Percentiles rank a stretch among this genome's conserved stretches.
Conservation (phyloP, 78 protist species). For the Dictyostelium discoideum region DNA sequence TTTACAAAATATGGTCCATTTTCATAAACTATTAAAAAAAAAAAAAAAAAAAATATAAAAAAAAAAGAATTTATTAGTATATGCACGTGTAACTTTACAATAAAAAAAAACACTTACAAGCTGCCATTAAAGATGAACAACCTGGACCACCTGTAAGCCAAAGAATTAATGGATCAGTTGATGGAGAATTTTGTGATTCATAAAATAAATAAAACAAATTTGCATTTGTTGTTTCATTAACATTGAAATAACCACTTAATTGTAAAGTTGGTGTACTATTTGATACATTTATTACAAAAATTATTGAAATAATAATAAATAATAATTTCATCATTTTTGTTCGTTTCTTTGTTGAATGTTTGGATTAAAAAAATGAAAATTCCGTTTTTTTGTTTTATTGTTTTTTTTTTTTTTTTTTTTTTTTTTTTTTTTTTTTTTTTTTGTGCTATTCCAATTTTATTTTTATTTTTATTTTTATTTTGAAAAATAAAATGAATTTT, state of each 20-base stretch:
- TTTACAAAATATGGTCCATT: slow-evolving; percentile 88
- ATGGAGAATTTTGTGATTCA: slow-evolving; percentile 2
- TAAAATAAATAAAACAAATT: slow-evolving; percentile 56
- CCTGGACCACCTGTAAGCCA: slow-evolving; percentile 74
- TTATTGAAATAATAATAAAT: neutral
- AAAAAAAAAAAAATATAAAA: neutral
- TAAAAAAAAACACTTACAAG: no score
- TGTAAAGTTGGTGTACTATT: neutral
- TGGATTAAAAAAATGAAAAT: no score
- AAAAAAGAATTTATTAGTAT: no score
- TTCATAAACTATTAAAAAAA: slow-evolving; percentile 23
- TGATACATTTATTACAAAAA: neutral
- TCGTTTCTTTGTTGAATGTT: no score
- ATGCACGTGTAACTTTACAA: no score
- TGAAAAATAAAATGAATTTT: no score
- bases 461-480: no score
- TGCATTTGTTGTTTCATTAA: slow-evolving; percentile 49
- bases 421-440: no score
- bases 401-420: no score
- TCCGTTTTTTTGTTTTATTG: no score
- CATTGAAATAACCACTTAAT: neutral
- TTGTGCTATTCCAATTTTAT: no score
- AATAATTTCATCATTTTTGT: neutral
- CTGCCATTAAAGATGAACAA: neutral
- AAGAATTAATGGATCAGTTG: slow-evolving; percentile 45